Evolutionary conservation across 2,329 filamentous ascomycete genomes (phyloP), one percentile per base, ranked within the genome.

Genomic region (Daldinia eschscholtzii): DNA sequence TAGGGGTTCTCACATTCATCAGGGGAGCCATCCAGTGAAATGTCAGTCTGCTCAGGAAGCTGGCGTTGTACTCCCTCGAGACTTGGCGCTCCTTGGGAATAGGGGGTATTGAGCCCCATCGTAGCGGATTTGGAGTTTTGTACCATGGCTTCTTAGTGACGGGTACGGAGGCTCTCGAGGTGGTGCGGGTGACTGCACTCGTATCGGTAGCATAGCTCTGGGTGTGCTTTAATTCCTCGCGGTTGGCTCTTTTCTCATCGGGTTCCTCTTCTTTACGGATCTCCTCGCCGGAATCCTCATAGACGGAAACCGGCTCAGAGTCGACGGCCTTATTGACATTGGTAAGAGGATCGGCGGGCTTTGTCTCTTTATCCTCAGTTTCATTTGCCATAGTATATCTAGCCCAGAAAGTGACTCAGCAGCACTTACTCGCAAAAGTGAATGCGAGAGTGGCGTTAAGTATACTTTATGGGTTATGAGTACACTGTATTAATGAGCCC

Each of bases 11-110:
- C 79, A 91, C 91, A 70, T 81, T 85, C 94, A 98, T 98, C 62
- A 98, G 78, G 1, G 93, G 91, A 0, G 89, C 89, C 86, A 98
- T 95, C 95, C 95, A 98, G 78, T 93, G 89, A 77, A 97, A 98
- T 3, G 91, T 91, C 23, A 97, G 79, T 64, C 85, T 79, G 81
- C 93, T 97, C 70, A 96, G 86, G 76, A 94, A 91, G 1, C 87
- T 83, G 4, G 94, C 94, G 3, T 83, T 85, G 77, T 93, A 85
- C 81, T 98, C 94, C 69, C 87, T 87, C 5, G 89, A 94, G 0
- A 84, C 78, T 6, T 73, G 74, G 63, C 84, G 83, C 73, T 84
- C 83, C 55, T 85, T 80, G 41, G 89, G 89, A 0, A 91, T 81
- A 0, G 86, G 82, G 1, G 88, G 87, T 1, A 85, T 80, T 37